Percentiles rank a stretch among this genome's conserved stretches.
phyloP scores from a whole-genome alignment of 225 moss, liverwort and hornwort species.

The Ulota crispa region DNA sequence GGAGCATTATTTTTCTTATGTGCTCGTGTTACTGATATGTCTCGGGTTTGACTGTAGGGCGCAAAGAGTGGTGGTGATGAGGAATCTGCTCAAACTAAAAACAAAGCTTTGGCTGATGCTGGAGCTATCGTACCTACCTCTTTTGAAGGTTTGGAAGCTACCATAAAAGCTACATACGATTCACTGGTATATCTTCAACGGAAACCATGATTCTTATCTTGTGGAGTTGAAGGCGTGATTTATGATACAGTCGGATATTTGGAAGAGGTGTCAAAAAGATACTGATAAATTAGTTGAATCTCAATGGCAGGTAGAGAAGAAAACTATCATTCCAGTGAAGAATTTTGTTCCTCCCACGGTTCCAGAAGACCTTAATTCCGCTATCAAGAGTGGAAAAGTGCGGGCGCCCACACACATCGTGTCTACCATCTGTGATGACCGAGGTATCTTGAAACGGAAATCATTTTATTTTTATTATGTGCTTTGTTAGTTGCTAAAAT shows the following conservation, averaged over 20 bases:
- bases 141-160: constrained; percentile 79
- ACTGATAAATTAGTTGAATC: not conserved
- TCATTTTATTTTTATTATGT: not conserved
- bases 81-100: constrained; percentile 96
- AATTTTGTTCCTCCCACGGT: constrained; percentile 61
- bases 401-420: constrained; percentile 92
- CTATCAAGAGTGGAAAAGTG: constrained; percentile 87
- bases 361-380: constrained; percentile 79
- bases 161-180: constrained; percentile 67
- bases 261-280: not conserved
- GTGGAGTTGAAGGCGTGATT: not conserved
- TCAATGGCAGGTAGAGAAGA: constrained; percentile 52
- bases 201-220: not conserved
- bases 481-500: not conserved
- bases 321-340: constrained; percentile 56
- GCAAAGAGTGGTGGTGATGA: constrained; percentile 94
- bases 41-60: constrained; percentile 37
- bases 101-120: constrained; percentile 75
- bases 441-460: constrained; percentile 41
- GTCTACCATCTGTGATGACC: constrained; percentile 93
- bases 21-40: not conserved
- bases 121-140: constrained; percentile 92
- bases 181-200: constrained; percentile 39
- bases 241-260: not conserved
- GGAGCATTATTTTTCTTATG: not conserved